Percentiles rank a stretch among this genome's conserved stretches.
Evolutionary conservation across 75 land plant genomes (phyloP).

Genomic region (Pinus taeda): DNA sequence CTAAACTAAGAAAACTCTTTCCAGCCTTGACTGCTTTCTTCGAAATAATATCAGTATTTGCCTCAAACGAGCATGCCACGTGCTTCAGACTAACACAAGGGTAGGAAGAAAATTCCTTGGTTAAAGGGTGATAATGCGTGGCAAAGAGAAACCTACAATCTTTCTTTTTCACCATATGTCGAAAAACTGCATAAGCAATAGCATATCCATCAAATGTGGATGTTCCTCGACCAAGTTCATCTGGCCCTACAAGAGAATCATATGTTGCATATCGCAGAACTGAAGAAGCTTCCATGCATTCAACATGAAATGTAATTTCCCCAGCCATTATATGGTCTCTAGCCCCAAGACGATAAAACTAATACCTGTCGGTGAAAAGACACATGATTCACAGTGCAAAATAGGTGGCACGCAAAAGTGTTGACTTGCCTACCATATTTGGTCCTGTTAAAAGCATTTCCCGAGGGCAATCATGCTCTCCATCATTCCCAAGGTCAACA

Average conservation of each 20-base stretch:
- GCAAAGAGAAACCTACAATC: slow-evolving; percentile 89
- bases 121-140: slow-evolving; percentile 90
- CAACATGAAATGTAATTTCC: slow-evolving; percentile 88
- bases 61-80: slow-evolving; percentile 73
- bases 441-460: slow-evolving; percentile 91
- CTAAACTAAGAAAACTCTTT: background rate
- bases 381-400: slow-evolving; percentile 73
- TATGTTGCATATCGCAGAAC: slow-evolving; percentile 74
- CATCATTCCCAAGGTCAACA: slow-evolving; percentile 56
- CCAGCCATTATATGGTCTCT: slow-evolving; percentile 95
- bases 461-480: slow-evolving; percentile 25
- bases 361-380: slow-evolving; percentile 69
- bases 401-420: slow-evolving; percentile 86
- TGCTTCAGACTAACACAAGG: slow-evolving; percentile 77
- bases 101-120: slow-evolving; percentile 83
- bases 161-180: slow-evolving; percentile 79
- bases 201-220: slow-evolving; percentile 95
- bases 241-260: slow-evolving; percentile 83
- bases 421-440: slow-evolving; percentile 99
- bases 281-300: slow-evolving; percentile 89
- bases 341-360: slow-evolving; percentile 92
- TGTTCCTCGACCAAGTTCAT: slow-evolving; percentile 98
- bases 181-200: slow-evolving; percentile 93
- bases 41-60: background rate
- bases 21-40: background rate